Percentiles rank a stretch among this genome's conserved stretches.
Conservation (phyloP, 2,329 filamentous ascomycete species). For the Aspergillus thermomutatus region DNA sequence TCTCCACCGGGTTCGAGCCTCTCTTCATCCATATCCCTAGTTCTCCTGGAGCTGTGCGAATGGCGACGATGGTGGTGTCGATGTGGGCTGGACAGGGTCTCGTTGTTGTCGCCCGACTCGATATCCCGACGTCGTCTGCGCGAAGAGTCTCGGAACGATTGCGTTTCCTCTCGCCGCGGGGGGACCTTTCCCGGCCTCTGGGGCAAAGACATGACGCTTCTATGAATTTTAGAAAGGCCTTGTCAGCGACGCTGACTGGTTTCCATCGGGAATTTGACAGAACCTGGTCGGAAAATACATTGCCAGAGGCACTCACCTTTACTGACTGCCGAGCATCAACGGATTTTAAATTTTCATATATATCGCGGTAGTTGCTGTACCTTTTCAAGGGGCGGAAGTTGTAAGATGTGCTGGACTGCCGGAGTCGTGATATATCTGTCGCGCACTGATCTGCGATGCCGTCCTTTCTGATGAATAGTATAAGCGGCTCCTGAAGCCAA, state of each 20-base stretch:
- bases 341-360: neutral
- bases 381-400: too few species aligned
- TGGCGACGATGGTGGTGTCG: slow-evolving; percentile 40
- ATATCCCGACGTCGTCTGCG: slow-evolving; percentile 68
- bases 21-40: slow-evolving; percentile 47
- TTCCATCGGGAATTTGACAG: neutral
- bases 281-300: neutral
- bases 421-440: neutral
- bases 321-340: neutral
- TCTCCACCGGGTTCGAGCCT: slow-evolving; percentile 51
- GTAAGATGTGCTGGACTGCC: neutral
- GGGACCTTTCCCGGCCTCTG: slow-evolving; percentile 62
- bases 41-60: slow-evolving; percentile 46
- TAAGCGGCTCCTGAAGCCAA: neutral
- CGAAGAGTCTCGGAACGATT: slow-evolving; percentile 65
- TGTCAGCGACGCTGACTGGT: neutral
- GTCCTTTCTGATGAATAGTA: neutral
- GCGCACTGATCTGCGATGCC: neutral
- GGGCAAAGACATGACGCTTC: slow-evolving; percentile 48
- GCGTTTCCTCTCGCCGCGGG: slow-evolving; percentile 57
- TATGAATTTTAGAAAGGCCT: slow-evolving; percentile 1
- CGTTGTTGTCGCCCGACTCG: slow-evolving; percentile 57
- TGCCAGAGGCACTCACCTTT: neutral
- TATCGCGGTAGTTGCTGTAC: neutral
- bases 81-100: slow-evolving; percentile 31